phyloP scores from a whole-genome alignment of 148 eudicot species.

The Silene latifolia region DNA sequence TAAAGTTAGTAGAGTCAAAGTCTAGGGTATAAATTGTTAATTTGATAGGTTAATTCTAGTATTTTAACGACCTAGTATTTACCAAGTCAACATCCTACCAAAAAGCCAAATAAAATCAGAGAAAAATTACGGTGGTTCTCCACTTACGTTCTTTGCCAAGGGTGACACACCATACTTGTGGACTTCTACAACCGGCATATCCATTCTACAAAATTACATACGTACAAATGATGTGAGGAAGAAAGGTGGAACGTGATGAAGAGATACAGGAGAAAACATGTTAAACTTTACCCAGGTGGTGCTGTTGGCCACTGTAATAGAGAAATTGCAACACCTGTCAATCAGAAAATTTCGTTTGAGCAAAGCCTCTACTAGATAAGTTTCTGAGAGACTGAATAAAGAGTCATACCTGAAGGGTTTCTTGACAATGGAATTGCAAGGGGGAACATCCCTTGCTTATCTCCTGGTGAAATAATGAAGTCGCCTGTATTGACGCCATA shows the following conservation, averaged over 20 bases:
- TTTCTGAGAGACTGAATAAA: background rate
- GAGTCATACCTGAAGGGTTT: conserved; percentile 51
- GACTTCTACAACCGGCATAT: conserved; percentile 93
- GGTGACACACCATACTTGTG: conserved; percentile 84
- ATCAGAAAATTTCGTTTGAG: conserved; percentile 10
- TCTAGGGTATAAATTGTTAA: too few relatives aligned
- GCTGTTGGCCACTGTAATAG: conserved; percentile 98
- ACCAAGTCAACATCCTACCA: too few relatives aligned
- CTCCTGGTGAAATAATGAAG: conserved; percentile 68
- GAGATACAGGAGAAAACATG: conserved; percentile 6
- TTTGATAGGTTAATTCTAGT: too few relatives aligned
- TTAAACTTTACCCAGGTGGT: conserved; percentile 66
- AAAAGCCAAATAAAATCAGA: background rate
- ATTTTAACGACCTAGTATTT: too few relatives aligned
- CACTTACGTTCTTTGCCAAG: conserved; percentile 73
- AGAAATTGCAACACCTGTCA: conserved; percentile 65
- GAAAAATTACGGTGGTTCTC: conserved; percentile 14
- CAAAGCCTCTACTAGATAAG: background rate
- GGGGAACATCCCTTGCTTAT: conserved; percentile 77
- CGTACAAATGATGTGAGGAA: conserved; percentile 4
- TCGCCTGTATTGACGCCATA: conserved; percentile 51
- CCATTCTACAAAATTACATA: conserved; percentile 54
- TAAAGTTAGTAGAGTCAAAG: too few relatives aligned
- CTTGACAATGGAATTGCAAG: conserved; percentile 79
- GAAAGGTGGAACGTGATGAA: conserved; percentile 9